A percentile compares a stretch with the other conserved stretches of the same genome.
Evolutionary conservation across 345 rosid genomes (phyloP).

Genomic region (Populus nigra): DNA sequence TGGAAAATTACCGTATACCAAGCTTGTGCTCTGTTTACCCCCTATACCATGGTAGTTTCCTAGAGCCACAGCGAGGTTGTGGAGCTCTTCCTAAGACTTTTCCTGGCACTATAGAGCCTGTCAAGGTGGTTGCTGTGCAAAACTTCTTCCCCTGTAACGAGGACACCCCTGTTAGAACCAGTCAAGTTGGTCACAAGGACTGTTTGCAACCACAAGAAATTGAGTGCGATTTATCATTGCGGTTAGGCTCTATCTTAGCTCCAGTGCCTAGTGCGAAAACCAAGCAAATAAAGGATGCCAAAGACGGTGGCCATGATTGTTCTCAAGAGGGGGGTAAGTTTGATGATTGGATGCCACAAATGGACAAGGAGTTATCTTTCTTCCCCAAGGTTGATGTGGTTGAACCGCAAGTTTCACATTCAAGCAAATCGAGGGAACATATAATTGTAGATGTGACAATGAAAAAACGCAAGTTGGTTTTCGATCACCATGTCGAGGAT

Average conservation of each 20-base stretch:
- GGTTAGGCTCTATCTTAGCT: constrained; percentile 60
- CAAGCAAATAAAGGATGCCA: constrained; percentile 12
- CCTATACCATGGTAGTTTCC: constrained; percentile 37
- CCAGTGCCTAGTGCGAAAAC: constrained; percentile 17
- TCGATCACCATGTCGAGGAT: constrained; percentile 27
- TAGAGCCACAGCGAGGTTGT: constrained; percentile 21
- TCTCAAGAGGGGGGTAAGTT: constrained; percentile 31
- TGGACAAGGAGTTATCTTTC: constrained; percentile 12
- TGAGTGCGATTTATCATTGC: constrained; percentile 65
- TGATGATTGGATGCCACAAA: constrained; percentile 15
- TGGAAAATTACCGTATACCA: constrained; percentile 25
- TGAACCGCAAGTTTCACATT: constrained; percentile 17
- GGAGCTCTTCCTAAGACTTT: constrained; percentile 16
- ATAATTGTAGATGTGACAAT: constrained; percentile 6
- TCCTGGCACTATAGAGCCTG: constrained; percentile 26
- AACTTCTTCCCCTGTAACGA: constrained; percentile 14
- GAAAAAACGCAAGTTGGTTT: constrained; percentile 42
- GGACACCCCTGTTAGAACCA: constrained; percentile 9
- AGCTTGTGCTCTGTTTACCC: constrained; percentile 41
- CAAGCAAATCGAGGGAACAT: constrained; percentile 17
- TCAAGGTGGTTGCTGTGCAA: constrained; percentile 6
- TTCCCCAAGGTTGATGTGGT: constrained; percentile 8
- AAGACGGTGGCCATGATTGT: constrained; percentile 16
- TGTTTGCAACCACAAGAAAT: constrained; percentile 17
- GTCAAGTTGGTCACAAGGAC: constrained; percentile 13